Evolutionary conservation across 208 protist species (phyloP), one percentile per base, ranked within the genome.

Genomic region (Acanthamoeba royreba): DNA sequence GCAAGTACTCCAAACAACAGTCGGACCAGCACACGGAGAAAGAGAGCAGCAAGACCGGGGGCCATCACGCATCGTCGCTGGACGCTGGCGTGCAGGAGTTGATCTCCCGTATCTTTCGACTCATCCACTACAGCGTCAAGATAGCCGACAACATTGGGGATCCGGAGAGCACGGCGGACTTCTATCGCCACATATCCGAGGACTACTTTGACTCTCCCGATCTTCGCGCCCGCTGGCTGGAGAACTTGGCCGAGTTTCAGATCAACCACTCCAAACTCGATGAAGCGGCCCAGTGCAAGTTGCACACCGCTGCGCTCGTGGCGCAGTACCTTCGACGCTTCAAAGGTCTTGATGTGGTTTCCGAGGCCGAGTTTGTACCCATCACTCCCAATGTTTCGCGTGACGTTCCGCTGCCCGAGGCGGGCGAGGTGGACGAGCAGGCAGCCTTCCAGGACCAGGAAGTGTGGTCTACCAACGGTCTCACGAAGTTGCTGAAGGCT

Each of bases 201-300:
- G 91, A 93, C 47, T 97, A 97, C 33, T 90, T 81, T 13, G 86
- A 96, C 77, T 90, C 96, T 22, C 96, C 96, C 25, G 95, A 95
- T 45, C 86, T 97, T 25, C 49, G 94, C 22, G 43, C 94, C 2
- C 91, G 94, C 9, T 97, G 96, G 96, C 49, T 97, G 0, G 55
- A 96, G 22, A 49, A 83, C 43, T 35, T 97, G 17, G n/a, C 94
- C 4, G 53, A 69, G 40, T 66, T 93, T n/a, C 94, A 97, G 28
- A 61, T 47, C 79, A 53, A 61, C 47, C 79, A 88, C 43, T 61
- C 52, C 49, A 88, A 88, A 17, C 79, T 61, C 43, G 79, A 88
- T 17, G 79, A 88, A 38, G 79, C 79, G 1, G 79, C 47, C 25
- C 79, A 88, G 33, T 88, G 79, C 33, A 88, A 88, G 79, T 47